Percentiles rank a stretch among this genome's conserved stretches.
Evolutionary conservation across 495 filamentous ascomycete genomes (phyloP).

Genomic region (Lasiosphaeris hirsuta): DNA sequence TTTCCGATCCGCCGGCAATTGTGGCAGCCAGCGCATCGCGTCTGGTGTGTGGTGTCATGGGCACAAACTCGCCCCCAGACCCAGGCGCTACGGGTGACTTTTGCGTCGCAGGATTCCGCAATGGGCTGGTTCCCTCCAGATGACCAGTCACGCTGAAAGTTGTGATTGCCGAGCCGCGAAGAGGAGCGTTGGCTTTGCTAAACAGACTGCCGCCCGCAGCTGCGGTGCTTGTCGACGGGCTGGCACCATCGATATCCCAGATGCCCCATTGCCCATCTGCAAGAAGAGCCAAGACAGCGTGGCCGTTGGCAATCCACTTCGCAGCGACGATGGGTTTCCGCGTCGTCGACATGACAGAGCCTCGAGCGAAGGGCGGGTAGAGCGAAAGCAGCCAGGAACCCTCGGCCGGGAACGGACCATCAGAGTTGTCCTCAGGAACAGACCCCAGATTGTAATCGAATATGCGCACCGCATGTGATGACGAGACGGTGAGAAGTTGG

Average conservation of each 20-base stretch:
- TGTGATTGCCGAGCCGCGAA: slow-evolving; percentile 61
- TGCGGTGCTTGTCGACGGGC: slow-evolving; percentile 40
- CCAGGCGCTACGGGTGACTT: slow-evolving; percentile 37
- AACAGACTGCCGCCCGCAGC: slow-evolving; percentile 45
- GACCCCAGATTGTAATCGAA: slow-evolving; percentile 49
- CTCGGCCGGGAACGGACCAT: slow-evolving; percentile 47
- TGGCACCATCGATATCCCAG: slow-evolving; percentile 76
- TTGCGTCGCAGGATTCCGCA: slow-evolving; percentile 43
- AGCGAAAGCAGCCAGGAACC: slow-evolving; percentile 68
- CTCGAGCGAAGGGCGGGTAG: slow-evolving; percentile 61
- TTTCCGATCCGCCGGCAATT: slow-evolving; percentile 32
- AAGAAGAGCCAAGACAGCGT: slow-evolving; percentile 70
- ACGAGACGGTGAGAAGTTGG: slow-evolving; percentile 65
- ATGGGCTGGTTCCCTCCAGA: slow-evolving; percentile 49
- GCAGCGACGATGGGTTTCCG: slow-evolving; percentile 80
- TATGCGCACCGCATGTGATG: slow-evolving; percentile 66
- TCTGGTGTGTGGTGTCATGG: slow-evolving; percentile 81
- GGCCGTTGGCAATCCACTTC: slow-evolving; percentile 78
- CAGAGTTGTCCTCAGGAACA: slow-evolving; percentile 44
- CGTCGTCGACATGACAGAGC: slow-evolving; percentile 34
- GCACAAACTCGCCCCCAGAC: slow-evolving; percentile 54
- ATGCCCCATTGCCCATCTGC: slow-evolving; percentile 91
- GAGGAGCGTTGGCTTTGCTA: slow-evolving; percentile 54
- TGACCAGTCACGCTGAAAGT: slow-evolving; percentile 68
- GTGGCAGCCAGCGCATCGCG: slow-evolving; percentile 43